Evolutionary conservation across 352 stramenopile genomes (phyloP), one percentile per base, ranked within the genome.

Genomic region (Phytophthora lateralis): DNA sequence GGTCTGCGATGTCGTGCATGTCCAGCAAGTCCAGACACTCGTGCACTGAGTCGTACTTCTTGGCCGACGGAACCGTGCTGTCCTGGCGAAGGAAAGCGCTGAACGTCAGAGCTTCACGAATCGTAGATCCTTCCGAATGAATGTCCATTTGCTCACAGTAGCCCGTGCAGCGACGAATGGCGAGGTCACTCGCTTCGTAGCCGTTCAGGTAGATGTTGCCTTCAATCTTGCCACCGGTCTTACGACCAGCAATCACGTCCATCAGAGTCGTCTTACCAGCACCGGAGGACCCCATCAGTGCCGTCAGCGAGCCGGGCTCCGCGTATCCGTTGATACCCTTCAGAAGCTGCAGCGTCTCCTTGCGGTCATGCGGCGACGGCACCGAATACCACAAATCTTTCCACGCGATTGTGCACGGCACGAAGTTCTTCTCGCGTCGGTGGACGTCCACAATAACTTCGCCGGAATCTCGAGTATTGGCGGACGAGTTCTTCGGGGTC

Each of bases 101-200:
- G 55, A 73, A 73, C 5, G 54, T 52, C 11, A 73, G 12, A 32
- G 49, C 39, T 20, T 98, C 93, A 18, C 89, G 76, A 15, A 92
- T 88, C 8, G 93, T 98, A 2, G 84, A 78, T 65, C 12, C 72
- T 68, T 90, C 76, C 14, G 85, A 81, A 29, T 97, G 80, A 21
- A 89, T 85, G 58, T 97, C 91, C 68, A 97, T 94, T 60, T 97
- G 91, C 52, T 82, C 75, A 20, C 75, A 85, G 68, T 85, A 85
- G 8, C 73, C 75, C 32, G 75, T 83, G 54, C 67, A 76, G 0
- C 75, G 75, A 34, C 69, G 73, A 26, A 83, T 83, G 35, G 75
- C 66, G 27, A 83, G 34, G n/a, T 82, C 65, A 2, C 43, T 79
- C 0, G 73, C 73, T 3, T 66, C 54, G 34, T 75, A 71, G 12